A percentile compares a stretch with the other conserved stretches of the same genome.
These are phyloP conservation scores for Pythium phragmiticola DNA, from an alignment of 352 stramenopile genomes.

Conservation along the genomic window DNA sequence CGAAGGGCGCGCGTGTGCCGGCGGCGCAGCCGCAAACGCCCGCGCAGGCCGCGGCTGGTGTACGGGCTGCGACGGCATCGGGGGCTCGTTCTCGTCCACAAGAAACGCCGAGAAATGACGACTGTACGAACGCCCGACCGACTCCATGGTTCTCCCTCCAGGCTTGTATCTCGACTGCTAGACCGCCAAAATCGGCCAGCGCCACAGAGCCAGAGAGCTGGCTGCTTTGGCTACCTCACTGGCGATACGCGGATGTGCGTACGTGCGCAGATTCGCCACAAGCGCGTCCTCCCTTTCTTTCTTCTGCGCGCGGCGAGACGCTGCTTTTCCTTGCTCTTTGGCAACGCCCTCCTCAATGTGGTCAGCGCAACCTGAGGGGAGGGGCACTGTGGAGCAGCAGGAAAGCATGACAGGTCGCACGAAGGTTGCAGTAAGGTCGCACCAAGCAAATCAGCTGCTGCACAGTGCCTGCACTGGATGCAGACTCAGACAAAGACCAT, in stretches of 20 bases:
- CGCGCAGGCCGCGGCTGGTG: slow-evolving; percentile 19
- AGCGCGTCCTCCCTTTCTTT: slow-evolving; percentile 10
- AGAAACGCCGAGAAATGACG: slow-evolving; percentile 32
- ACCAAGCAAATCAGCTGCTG: background rate
- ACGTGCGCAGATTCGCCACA: background rate
- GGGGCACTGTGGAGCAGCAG: slow-evolving; percentile 7
- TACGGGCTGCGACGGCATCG: slow-evolving; percentile 28
- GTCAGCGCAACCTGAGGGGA: slow-evolving; percentile 19
- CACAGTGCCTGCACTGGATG: background rate
- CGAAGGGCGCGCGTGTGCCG: background rate
- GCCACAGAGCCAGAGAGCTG: background rate
- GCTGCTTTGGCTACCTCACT: background rate
- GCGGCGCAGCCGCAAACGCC: slow-evolving; percentile 1
- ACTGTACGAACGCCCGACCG: slow-evolving; percentile 25
- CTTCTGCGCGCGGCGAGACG: slow-evolving; percentile 1
- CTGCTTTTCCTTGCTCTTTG: slow-evolving; percentile 12
- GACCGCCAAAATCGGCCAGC: background rate
- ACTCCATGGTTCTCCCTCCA: slow-evolving; percentile 19
- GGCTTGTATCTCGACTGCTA: slow-evolving; percentile 1
- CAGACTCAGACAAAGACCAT: slow-evolving; percentile 16
- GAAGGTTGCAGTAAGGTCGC: slow-evolving; percentile 22
- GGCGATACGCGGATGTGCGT: background rate
- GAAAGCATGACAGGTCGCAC: background rate
- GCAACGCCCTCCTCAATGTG: slow-evolving; percentile 19
- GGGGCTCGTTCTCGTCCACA: slow-evolving; percentile 27